Conservation (phyloP, 352 stramenopile genomes). For the Phytophthora palmivora region DNA sequence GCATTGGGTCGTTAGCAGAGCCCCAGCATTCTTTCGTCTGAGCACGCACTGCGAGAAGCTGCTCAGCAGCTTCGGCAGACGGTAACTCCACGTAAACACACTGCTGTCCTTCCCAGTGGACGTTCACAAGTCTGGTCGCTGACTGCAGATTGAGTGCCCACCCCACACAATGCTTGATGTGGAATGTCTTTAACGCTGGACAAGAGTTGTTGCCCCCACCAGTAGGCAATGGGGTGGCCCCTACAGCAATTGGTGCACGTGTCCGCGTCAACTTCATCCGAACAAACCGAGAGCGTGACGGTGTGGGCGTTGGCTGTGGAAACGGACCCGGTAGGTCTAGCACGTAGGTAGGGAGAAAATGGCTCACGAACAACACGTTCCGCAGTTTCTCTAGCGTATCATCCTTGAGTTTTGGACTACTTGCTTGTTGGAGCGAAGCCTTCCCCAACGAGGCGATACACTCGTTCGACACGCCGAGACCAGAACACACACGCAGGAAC, state of each 20-base stretch:
- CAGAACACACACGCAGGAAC: constrained; percentile 71
- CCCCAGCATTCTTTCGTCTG: constrained; percentile 44
- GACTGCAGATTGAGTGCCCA: constrained; percentile 57
- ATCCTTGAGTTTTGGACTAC: background rate
- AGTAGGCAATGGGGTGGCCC: constrained; percentile 23
- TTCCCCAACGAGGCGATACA: constrained; percentile 45
- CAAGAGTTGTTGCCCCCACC: constrained; percentile 20
- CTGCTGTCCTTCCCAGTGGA: constrained; percentile 62
- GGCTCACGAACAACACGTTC: constrained; percentile 64
- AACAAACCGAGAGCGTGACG: constrained; percentile 60
- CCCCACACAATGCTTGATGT: constrained; percentile 78
- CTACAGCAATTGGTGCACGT: constrained; percentile 23
- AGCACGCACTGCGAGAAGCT: constrained; percentile 46
- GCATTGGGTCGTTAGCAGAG: constrained; percentile 58
- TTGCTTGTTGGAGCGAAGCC: background rate
- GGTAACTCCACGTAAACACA: constrained; percentile 64
- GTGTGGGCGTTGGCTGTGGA: constrained; percentile 46
- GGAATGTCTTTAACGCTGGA: constrained; percentile 64
- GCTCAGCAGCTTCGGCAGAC: constrained; percentile 38
- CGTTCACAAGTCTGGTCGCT: constrained; percentile 42
- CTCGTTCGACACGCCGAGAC: constrained; percentile 65
- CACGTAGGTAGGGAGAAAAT: constrained; percentile 63
- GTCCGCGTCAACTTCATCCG: constrained; percentile 64
- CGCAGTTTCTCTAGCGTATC: constrained; percentile 43
- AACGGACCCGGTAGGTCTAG: constrained; percentile 57